Evolutionary conservation across 345 rosid species (phyloP), one percentile per base, ranked within the genome.

Genomic region (Citrus reticulata): DNA sequence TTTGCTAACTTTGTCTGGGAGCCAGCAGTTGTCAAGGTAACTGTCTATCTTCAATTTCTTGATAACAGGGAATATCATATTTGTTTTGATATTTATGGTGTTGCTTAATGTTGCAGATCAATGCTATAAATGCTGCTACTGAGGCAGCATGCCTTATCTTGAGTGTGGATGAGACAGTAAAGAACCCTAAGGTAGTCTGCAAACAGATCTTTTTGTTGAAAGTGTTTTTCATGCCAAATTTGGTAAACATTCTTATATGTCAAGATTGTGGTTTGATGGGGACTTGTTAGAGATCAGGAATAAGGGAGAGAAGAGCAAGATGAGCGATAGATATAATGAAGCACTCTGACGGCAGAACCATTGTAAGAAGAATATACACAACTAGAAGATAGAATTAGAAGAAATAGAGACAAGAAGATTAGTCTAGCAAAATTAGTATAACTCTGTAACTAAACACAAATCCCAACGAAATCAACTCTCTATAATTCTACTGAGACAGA

Each of bases 1-100:
- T 94, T 91, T 91, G 91, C 96, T 24, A 93, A 91, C 89, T 94
- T 97, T 79, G 98, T 97, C 7, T 97, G 99, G 99, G 99, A 97
- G 79, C 99, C 99, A 77, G 89, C 99, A 22, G 98, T 94, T 70
- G 99, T 94, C 16, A 94, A 97, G 98, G 99, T 86, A 67, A 11
- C n/a, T 63, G 11, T 71, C 30, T 22, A 59, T 77, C 25, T 68
- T 72, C 34, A 59, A 19, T 49, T 73, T 75, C 57, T 58, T 32
- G 22, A 42, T 46, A 34, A 27, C 35, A 29, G 17, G 30, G 22
- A 5, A 20, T 63, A 0, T 24, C 58, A 40, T 24, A 39, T 58
- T 24, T 77, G 11, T 14, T 70, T 74, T 74, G 59, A 11, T 40
- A 40, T 72, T 27, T 61, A 24, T 37, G 73, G 16, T 42, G 51